Conservation (phyloP, 495 filamentous ascomycete genomes). For the Collariella sp. region DNA sequence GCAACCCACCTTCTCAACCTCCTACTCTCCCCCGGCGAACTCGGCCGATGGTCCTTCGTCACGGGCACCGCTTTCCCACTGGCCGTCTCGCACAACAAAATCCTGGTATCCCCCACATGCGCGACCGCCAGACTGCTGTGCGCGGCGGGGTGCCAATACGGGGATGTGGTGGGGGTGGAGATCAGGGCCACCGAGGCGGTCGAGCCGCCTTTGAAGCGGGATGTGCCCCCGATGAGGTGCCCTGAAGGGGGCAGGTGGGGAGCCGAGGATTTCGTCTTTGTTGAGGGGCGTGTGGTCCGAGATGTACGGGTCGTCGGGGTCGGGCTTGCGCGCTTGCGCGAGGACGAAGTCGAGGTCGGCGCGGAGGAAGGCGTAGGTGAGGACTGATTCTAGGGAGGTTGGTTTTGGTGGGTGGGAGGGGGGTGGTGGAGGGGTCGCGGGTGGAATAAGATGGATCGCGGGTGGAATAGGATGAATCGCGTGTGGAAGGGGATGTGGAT, state of each 20-base stretch:
- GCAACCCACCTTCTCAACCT: constrained; percentile 69
- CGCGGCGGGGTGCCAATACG: constrained; percentile 88
- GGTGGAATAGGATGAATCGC: too few relatives aligned
- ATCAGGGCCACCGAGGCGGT: constrained; percentile 85
- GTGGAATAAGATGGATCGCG: too few relatives aligned
- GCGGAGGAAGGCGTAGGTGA: constrained; percentile 86
- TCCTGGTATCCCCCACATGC: constrained; percentile 88
- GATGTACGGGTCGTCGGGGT: constrained; percentile 55
- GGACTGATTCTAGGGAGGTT: constrained; percentile 50
- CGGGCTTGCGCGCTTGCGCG: constrained; percentile 66
- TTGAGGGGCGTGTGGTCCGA: constrained; percentile 73
- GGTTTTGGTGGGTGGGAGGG: constrained; percentile 3
- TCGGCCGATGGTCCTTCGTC: constrained; percentile 85
- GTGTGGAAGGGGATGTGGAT: constrained; percentile 10
- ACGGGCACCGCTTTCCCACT: constrained; percentile 70
- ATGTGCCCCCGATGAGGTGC: constrained; percentile 56
- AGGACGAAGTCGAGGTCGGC: constrained; percentile 89
- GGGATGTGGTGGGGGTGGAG: constrained; percentile 79
- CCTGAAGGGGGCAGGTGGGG: constrained; percentile 47
- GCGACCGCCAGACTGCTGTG: constrained; percentile 76
- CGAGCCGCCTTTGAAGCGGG: constrained; percentile 81
- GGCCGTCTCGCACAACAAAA: constrained; percentile 72
- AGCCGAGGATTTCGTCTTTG: constrained; percentile 66
- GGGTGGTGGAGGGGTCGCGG: constrained; percentile 10
- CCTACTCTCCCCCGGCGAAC: constrained; percentile 69